A percentile compares a stretch with the other conserved stretches of the same genome.
These are phyloP conservation scores for Eruca vesicaria DNA, from an alignment of 441 rosid species.

Conservation along the genomic window DNA sequence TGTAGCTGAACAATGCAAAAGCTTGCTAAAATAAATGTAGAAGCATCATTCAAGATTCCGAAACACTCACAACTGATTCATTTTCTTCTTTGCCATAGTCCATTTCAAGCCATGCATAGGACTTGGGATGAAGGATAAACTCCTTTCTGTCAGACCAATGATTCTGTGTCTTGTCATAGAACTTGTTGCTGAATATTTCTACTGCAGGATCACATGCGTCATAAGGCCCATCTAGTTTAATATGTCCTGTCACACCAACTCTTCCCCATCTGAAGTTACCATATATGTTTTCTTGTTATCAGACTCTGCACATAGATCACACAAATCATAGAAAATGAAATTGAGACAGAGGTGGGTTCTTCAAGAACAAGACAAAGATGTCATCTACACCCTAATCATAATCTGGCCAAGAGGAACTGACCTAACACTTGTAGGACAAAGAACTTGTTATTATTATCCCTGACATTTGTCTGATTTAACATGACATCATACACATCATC, in stretches of 20 bases:
- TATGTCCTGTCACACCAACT: conserved; percentile 83
- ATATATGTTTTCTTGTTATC: conserved; percentile 55
- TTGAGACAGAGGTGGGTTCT: background rate
- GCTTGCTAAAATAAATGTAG: background rate
- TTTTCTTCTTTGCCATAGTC: conserved; percentile 60
- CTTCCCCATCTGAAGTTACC: conserved; percentile 78
- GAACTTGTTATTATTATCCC: conserved; percentile 73
- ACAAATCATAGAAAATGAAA: background rate
- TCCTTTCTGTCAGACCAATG: conserved; percentile 55
- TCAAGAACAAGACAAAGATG: conserved; percentile 3
- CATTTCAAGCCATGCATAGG: conserved; percentile 81
- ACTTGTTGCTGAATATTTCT: conserved; percentile 58
- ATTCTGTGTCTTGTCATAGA: conserved; percentile 69
- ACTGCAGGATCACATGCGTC: conserved; percentile 52
- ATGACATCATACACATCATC: conserved; percentile 72
- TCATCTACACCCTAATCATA: background rate
- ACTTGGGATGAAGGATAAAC: conserved; percentile 57
- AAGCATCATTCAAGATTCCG: background rate
- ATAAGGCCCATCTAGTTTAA: conserved; percentile 68
- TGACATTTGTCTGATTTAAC: conserved; percentile 77
- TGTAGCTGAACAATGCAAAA: background rate
- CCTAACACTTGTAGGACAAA: conserved; percentile 72
- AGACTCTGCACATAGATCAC: conserved; percentile 49
- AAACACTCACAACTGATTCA: conserved; percentile 43
- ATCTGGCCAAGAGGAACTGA: conserved; percentile 23